Percentiles rank a stretch among this genome's conserved stretches.
Evolutionary conservation across 2,329 filamentous ascomycete genomes (phyloP).

Genomic region (Trichoderma afroharzianum): DNA sequence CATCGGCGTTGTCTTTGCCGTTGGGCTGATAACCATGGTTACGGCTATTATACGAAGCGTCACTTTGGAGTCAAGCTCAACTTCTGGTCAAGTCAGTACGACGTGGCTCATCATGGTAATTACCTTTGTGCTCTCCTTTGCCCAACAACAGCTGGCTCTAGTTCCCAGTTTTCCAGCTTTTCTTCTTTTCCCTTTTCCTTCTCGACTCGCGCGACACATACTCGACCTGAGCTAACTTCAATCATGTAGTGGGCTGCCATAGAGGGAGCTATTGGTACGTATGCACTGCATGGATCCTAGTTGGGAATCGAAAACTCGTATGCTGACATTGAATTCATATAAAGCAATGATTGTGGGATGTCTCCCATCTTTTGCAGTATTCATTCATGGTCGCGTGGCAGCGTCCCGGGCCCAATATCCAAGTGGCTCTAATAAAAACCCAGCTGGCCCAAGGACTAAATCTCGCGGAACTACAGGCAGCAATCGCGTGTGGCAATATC

Average conservation of each 20-base stretch:
- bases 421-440: neutral
- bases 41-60: neutral
- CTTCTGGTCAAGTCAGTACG: neutral
- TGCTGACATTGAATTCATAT: neutral
- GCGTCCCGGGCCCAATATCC: neutral
- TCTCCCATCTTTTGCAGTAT: neutral
- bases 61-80: neutral
- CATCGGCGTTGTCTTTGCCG: neutral
- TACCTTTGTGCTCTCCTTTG: neutral
- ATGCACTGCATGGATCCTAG: neutral
- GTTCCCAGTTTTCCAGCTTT: too few relatives aligned
- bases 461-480: neutral
- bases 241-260: neutral
- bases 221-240: neutral
- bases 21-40: neutral
- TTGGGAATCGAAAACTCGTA: neutral
- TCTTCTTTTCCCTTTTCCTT: neutral
- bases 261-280: neutral
- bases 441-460: neutral
- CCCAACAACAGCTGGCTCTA: rapidly evolving
- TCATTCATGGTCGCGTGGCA: neutral
- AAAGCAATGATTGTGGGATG: neutral
- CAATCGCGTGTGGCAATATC: neutral
- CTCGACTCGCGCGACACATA: neutral
- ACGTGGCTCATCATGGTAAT: neutral